Evolutionary conservation across 176 grass and related monocot genomes (phyloP).

Genomic region (Thinopyrum elongatum): DNA sequence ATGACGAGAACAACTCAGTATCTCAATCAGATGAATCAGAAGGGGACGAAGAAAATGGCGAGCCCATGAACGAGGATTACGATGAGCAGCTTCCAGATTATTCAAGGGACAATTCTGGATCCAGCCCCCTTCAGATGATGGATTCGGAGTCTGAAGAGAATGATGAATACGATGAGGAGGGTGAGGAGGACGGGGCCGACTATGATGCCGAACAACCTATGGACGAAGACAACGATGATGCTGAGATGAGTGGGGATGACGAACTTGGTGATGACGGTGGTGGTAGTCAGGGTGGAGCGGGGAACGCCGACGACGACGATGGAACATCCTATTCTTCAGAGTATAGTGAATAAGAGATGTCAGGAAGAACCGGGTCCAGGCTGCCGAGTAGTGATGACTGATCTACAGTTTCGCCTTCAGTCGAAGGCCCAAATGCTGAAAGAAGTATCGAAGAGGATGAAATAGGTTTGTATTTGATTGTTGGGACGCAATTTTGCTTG

Average conservation of each 20-base stretch:
- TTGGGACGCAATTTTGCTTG: neutral
- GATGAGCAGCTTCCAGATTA: constrained; percentile 49
- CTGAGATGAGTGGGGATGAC: constrained; percentile 43
- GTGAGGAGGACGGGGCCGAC: constrained; percentile 53
- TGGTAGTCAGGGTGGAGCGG: constrained; percentile 30
- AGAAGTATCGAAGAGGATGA: neutral
- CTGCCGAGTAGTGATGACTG: neutral
- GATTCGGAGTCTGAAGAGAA: constrained; percentile 42
- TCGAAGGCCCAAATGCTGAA: neutral
- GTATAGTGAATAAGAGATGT: constrained; percentile 37
- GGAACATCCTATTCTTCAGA: constrained; percentile 46
- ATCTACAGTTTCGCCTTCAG: neutral
- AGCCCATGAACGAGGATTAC: constrained; percentile 62
- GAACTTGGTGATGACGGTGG: constrained; percentile 1
- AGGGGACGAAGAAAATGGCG: constrained; percentile 44
- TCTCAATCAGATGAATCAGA: constrained; percentile 49
- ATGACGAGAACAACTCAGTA: constrained; percentile 41
- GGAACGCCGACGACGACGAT: constrained; percentile 40
- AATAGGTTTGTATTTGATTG: neutral
- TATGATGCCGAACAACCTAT: constrained; percentile 34
- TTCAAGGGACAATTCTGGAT: constrained; percentile 37
- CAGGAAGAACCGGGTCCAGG: neutral
- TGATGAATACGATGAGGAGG: constrained; percentile 46
- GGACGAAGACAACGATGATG: constrained; percentile 25
- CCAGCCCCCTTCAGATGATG: constrained; percentile 38